Evolutionary conservation across 2,329 filamentous ascomycete species (phyloP).

Genomic region (Trichoderma aggressivum): DNA sequence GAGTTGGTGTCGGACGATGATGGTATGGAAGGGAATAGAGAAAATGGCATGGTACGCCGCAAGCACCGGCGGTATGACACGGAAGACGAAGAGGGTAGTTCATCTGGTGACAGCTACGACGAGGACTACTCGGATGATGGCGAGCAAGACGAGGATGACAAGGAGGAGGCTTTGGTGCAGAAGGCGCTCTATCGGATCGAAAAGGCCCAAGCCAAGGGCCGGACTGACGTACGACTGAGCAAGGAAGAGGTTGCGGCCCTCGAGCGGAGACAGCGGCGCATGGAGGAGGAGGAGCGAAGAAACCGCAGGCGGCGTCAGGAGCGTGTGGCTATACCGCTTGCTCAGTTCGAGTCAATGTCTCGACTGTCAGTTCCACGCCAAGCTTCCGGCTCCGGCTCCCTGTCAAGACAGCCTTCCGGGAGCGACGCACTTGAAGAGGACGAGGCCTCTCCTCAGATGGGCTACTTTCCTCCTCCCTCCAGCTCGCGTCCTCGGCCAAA

Average conservation of each 20-base stretch:
- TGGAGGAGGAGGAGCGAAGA: constrained; percentile 44
- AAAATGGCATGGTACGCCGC: constrained; percentile 39
- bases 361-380: constrained; percentile 27
- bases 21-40: constrained; percentile 50
- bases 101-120: constrained; percentile 26
- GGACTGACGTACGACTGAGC: constrained; percentile 74
- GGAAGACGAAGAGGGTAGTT: constrained; percentile 33
- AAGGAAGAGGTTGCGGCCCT: constrained; percentile 78
- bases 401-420: constrained; percentile 24
- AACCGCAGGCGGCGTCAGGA: constrained; percentile 41
- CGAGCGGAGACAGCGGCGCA: constrained; percentile 62
- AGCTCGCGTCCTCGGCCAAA: constrained; percentile 40
- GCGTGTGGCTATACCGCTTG: constrained; percentile 52
- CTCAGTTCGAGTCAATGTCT: constrained; percentile 46
- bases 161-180: constrained; percentile 74
- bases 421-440: constrained; percentile 35
- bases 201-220: constrained; percentile 71
- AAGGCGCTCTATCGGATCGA: constrained; percentile 77
- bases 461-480: constrained; percentile 49
- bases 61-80: constrained; percentile 31
- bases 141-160: constrained; percentile 26
- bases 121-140: constrained; percentile 36
- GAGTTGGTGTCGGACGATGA: constrained; percentile 64
- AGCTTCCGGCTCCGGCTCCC: not conserved
- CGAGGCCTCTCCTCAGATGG: constrained; percentile 45